Evolutionary conservation across 805 yeast genomes (phyloP).

Genomic region (Sugiyamaella qingdaonensis): DNA sequence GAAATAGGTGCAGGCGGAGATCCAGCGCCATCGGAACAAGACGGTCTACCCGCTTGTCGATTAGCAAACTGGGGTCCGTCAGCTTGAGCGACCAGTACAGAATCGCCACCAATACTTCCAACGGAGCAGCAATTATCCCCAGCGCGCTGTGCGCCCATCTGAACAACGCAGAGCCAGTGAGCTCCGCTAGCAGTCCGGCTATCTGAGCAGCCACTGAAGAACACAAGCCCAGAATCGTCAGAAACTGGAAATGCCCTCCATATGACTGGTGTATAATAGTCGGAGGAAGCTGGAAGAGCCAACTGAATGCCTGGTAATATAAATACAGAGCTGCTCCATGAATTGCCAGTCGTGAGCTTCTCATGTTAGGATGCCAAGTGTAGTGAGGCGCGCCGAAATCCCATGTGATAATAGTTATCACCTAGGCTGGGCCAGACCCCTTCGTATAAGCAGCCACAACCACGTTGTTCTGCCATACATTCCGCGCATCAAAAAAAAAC

Average conservation of each 20-base stretch:
- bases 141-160: constrained; percentile 21
- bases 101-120: constrained; percentile 30
- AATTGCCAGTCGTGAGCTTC: constrained; percentile 6
- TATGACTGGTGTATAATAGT: constrained; percentile 12
- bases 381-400: background rate
- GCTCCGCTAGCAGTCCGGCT: constrained; percentile 23
- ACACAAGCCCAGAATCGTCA: constrained; percentile 29
- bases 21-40: constrained; percentile 28
- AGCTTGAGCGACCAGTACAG: constrained; percentile 33
- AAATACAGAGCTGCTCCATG: constrained; percentile 10
- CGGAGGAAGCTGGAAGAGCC: background rate
- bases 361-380: constrained; percentile 2
- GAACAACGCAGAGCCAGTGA: constrained; percentile 14
- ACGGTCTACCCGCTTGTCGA: constrained; percentile 25
- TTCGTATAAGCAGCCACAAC: no score
- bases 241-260: constrained; percentile 37
- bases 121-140: constrained; percentile 29
- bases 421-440: no score
- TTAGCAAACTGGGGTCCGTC: constrained; percentile 26
- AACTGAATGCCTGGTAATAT: constrained; percentile 5
- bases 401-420: no score
- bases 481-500: no score
- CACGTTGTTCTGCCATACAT: no score
- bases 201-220: constrained; percentile 30
- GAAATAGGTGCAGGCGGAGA: constrained; percentile 29